phyloP scores from a whole-genome alignment of 345 rosid species.

The Melaleuca alternifolia region DNA sequence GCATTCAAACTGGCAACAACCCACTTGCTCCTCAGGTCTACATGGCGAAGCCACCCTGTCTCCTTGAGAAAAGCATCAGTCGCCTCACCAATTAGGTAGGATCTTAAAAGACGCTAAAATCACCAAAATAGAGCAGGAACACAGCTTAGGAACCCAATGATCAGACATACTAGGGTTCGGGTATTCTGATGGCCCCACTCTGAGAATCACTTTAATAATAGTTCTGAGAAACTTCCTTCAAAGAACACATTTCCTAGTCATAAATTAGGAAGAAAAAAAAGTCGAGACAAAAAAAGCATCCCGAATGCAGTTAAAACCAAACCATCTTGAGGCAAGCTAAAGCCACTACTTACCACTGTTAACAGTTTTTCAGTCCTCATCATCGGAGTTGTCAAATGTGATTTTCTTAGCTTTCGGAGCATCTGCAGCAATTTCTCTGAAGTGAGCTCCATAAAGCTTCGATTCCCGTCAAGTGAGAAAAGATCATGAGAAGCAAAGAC shows the following conservation, averaged over 20 bases:
- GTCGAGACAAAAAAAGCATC: neutral
- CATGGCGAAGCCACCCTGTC: too few relatives aligned
- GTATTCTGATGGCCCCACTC: neutral
- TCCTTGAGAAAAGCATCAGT: neutral
- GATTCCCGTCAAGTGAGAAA: constrained; percentile 46
- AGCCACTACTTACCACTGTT: neutral
- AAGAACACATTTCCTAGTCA: neutral
- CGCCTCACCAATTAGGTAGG: neutral
- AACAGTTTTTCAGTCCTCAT: constrained; percentile 35
- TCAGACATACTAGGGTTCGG: neutral
- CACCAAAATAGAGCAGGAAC: neutral
- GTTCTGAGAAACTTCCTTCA: neutral
- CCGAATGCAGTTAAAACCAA: neutral
- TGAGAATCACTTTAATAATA: neutral
- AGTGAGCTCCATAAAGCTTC: constrained; percentile 91
- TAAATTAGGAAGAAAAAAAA: neutral
- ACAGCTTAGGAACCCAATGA: neutral
- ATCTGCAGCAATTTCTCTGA: constrained; percentile 75
- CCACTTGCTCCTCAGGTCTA: neutral
- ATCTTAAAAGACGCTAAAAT: neutral
- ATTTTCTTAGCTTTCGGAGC: constrained; percentile 85
- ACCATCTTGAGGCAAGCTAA: neutral
- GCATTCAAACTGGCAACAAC: neutral
- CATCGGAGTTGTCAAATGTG: constrained; percentile 62
- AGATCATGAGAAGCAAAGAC: neutral